Base-by-base conservation (phyloP, 352 stramenopile species). In the Pythium rishiriense region DNA sequence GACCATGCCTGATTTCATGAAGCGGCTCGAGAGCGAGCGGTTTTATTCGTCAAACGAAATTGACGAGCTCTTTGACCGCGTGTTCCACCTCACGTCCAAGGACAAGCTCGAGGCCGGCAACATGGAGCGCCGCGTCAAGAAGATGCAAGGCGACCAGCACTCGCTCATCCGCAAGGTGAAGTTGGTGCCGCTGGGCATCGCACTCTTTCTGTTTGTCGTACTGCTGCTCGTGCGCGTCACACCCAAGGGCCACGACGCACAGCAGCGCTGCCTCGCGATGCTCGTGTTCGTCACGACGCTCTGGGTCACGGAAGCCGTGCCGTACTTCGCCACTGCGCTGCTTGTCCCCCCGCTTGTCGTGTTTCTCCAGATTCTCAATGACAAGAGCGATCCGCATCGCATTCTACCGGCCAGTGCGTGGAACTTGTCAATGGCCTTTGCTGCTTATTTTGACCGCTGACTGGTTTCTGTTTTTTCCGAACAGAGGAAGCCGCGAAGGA, bases 241-340 rank as follows among this genome's bases (percentile, higher is more conserved):
- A 12, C 87, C 87, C 4, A 81, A 93, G 72, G 81, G 80, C 28
- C 74, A 92, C 55, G 81, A 91, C 35, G 80, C 87, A 48, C 85
- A 96, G 62, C 87, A 94, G 60, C 82, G 89, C 51, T 96, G 87
- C 48, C 64, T 97, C 11, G 88, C 89, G 7, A 95, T 98, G 83
- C 76, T 97, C 7, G 83, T 97, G 25, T 94, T 97, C 56, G 80
- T 96, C 35, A 96, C 90, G 53, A 86, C 77, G 29, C 74, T 98
- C 11, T 98, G 91, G 91, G 85, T 97, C 14, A 97, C 89, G 0
- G 89, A 97, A 45, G 91, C 91, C 4, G 72, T 97, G 31, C 91
- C 91, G 0, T 98, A 97, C 72, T 97, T 97, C 67, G 88, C 90
- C 8, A 98, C 91, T 3, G 90, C 91, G 29, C 66, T 97, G 28